Evolutionary conservation across 202 grass and related monocot genomes (phyloP).

Genomic region (Setaria italica): DNA sequence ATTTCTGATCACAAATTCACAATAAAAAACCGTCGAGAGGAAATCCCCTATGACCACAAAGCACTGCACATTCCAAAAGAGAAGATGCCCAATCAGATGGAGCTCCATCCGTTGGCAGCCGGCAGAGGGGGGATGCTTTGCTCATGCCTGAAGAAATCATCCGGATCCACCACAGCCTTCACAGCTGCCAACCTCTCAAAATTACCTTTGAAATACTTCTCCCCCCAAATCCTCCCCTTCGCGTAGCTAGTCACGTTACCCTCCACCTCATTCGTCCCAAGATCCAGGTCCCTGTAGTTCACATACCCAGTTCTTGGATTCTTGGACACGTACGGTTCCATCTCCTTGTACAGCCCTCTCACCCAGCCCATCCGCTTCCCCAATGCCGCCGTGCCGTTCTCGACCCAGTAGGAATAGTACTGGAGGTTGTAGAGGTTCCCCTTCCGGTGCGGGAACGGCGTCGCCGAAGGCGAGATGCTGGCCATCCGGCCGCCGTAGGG

Average conservation of each 20-base stretch:
- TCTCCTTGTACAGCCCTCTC: conserved; percentile 32
- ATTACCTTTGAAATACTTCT: conserved; percentile 65
- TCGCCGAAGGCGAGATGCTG: conserved; percentile 34
- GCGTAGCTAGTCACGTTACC: conserved; percentile 13
- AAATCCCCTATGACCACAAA: neutral
- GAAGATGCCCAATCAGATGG: neutral
- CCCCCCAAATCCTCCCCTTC: conserved; percentile 58
- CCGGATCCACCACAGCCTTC: conserved; percentile 63
- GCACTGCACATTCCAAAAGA: neutral
- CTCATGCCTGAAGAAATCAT: conserved; percentile 70
- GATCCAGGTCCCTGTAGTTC: conserved; percentile 51
- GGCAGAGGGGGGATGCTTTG: conserved; percentile 67
- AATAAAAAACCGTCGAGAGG: neutral
- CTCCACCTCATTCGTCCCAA: conserved; percentile 31
- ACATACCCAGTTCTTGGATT: conserved; percentile 51
- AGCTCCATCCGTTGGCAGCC: neutral
- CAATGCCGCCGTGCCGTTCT: neutral
- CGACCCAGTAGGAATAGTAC: conserved; percentile 37
- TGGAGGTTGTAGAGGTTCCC: conserved; percentile 53
- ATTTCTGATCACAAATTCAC: neutral
- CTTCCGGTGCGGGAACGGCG: conserved; percentile 53
- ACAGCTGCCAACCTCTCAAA: conserved; percentile 57
- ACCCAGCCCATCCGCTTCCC: conserved; percentile 35
- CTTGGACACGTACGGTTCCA: conserved; percentile 51
- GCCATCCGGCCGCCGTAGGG: conserved; percentile 43